Conservation (phyloP, 179 eudicot species). For the Actinidia arguta region DNA sequence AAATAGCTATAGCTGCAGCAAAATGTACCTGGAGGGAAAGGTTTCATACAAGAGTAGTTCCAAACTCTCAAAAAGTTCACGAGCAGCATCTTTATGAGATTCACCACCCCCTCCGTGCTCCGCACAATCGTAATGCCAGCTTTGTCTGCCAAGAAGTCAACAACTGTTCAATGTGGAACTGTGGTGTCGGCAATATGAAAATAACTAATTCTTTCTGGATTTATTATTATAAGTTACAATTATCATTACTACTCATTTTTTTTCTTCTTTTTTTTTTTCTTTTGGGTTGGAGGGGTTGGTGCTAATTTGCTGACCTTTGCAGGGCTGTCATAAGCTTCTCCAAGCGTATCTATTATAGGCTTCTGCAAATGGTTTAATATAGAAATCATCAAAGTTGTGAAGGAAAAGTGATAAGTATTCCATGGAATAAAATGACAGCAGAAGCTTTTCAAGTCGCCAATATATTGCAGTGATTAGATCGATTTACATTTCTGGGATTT, state of each 20-base stretch:
- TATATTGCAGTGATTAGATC: not conserved
- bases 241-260: not conserved
- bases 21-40: slow-evolving; percentile 83
- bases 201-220: not conserved
- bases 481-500: not conserved
- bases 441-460: not conserved
- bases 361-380: slow-evolving; percentile 63
- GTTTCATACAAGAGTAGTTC: slow-evolving; percentile 94
- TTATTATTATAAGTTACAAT: too few species aligned
- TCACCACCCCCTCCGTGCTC: slow-evolving; percentile 99
- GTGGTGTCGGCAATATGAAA: not conserved
- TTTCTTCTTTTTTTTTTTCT: not conserved
- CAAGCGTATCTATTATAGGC: slow-evolving; percentile 94
- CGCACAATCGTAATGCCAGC: slow-evolving; percentile 88
- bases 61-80: slow-evolving; percentile 97
- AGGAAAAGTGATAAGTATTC: not conserved
- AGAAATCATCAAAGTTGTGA: slow-evolving; percentile 11
- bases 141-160: slow-evolving; percentile 64
- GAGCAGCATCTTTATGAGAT: slow-evolving; percentile 92
- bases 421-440: not conserved
- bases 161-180: not conserved
- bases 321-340: slow-evolving; percentile 95
- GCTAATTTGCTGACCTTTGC: slow-evolving; percentile 64
- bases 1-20: not conserved
- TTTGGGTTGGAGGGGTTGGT: not conserved